These are phyloP conservation scores for Quercus variabilis DNA, from an alignment of 306 rosid genomes.

Conservation along the genomic window DNA sequence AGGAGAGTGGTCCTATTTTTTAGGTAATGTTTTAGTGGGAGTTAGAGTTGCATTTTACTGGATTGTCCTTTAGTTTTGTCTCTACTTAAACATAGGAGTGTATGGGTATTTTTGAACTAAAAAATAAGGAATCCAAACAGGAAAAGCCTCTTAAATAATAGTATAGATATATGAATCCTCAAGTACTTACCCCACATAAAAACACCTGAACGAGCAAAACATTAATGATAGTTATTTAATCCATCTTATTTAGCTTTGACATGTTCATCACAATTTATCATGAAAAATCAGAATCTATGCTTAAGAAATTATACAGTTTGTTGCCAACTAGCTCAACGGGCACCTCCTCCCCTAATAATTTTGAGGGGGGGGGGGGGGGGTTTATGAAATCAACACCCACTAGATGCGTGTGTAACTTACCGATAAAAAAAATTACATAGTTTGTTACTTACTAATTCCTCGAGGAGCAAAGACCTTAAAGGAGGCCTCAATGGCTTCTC, in stretches of 20 bases:
- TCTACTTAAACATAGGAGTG: too few relatives aligned
- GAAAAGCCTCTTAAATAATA: too few relatives aligned
- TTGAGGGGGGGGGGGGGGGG: accelerated
- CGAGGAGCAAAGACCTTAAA: conserved; percentile 88
- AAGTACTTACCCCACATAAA: background rate
- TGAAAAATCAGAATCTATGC: background rate
- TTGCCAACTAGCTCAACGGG: too few relatives aligned
- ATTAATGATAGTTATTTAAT: background rate
- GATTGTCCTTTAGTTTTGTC: too few relatives aligned
- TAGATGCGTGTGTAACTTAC: too few relatives aligned
- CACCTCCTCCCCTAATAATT: too few relatives aligned
- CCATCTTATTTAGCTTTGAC: background rate
- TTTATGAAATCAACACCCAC: too few relatives aligned
- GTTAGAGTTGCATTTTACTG: too few relatives aligned
- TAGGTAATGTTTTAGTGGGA: too few relatives aligned
- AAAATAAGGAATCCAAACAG: too few relatives aligned
- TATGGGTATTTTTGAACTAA: too few relatives aligned
- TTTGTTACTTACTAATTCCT: conserved; percentile 74
- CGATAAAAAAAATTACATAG: background rate
- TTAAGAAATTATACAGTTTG: background rate
- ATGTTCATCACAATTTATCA: background rate
- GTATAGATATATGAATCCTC: background rate
- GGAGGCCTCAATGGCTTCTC: conserved; percentile 88
- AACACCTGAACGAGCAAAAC: background rate
- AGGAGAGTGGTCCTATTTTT: too few relatives aligned